Base-by-base conservation (phyloP, 257 asterid species). In the Nyctanthes arbortristis region DNA sequence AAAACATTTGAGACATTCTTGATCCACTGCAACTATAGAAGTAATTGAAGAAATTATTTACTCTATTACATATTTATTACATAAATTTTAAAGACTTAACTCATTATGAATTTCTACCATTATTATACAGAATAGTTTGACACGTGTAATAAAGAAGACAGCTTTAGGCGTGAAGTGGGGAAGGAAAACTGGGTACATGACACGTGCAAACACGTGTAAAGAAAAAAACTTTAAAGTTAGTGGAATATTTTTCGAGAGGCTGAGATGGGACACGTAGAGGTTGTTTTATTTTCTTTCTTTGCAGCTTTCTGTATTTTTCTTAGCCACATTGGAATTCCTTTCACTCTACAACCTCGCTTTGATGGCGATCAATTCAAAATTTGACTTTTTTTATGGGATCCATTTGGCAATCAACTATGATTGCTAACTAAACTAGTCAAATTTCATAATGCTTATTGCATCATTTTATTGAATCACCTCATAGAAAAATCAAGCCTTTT, bases 191-290 rank as follows among this genome's bases (percentile, higher is more conserved):
- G 12, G 3, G 70, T 30, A 62, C 4, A 56, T 67, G 76, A 77
- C 87, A 75, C 84, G 81, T 76, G 79, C 74, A 30, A 5, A 69
- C 82, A 78, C 79, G 90, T 80, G 91, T 84, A 65, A 59, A 36
- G 11, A 25, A n/a, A 4, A 66, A 40, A 66, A 4, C 55, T 77
- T 27, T 43, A 8, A 59, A 66, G 84, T 82, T 77, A 13, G 82
- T 76, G 55, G 56, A 66, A 43, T 22, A 64, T 74, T 65, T 68
- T 32, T n/a, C 30, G 22, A 63, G 68, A 77, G 32, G 62, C 43
- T 6, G 36, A n/a, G 62, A 43, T 20, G 65, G 33, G 71, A 76
- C 85, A 72, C 85, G 85, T 77, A 35, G 12, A 2, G 52, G 52
- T 14, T 3, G 3, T 40, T 14, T 65, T 7, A 22, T 1, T 28